Percentiles rank a stretch among this genome's conserved stretches.
Conservation (phyloP, 2,329 filamentous ascomycete genomes). For the Pestalotiopsis fici region DNA sequence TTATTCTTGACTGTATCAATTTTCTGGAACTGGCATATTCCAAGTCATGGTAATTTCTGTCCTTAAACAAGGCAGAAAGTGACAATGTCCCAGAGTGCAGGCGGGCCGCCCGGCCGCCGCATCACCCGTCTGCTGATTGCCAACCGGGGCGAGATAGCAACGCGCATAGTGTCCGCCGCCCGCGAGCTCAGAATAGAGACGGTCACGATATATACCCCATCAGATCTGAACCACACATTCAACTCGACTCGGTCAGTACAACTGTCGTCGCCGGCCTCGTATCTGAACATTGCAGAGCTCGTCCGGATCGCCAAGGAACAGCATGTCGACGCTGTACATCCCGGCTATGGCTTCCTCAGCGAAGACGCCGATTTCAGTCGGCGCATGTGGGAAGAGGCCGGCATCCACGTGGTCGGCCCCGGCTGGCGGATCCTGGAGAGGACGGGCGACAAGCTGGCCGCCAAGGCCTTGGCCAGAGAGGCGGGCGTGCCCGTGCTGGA, state of each 20-base stretch:
- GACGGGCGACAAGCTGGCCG: conserved; percentile 20
- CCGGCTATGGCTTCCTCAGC: conserved; percentile 66
- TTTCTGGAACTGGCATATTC: not conserved
- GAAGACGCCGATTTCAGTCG: conserved; percentile 64
- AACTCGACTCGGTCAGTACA: conserved; percentile 51
- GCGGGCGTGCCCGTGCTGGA: conserved; percentile 44
- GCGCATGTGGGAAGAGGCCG: conserved; percentile 46
- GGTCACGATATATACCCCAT: conserved; percentile 54
- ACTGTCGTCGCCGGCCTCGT: conserved; percentile 39
- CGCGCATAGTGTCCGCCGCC: conserved; percentile 60
- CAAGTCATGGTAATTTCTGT: not conserved
- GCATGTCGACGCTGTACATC: conserved; percentile 57
- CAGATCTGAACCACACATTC: conserved; percentile 56
- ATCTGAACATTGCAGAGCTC: conserved; percentile 33
- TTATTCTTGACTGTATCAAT: not conserved
- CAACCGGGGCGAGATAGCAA: conserved; percentile 62
- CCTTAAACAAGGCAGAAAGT: no score
- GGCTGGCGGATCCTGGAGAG: conserved; percentile 51
- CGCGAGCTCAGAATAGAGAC: conserved; percentile 59
- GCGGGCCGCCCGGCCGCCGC: not conserved
- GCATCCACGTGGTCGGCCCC: conserved; percentile 60
- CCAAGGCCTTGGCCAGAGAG: conserved; percentile 37
- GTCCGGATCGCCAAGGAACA: conserved; percentile 48
- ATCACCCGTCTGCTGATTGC: conserved; percentile 6
- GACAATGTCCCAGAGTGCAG: not conserved